Conservation (phyloP, 148 eudicot genomes). For the Rhododendron griersonianum region DNA sequence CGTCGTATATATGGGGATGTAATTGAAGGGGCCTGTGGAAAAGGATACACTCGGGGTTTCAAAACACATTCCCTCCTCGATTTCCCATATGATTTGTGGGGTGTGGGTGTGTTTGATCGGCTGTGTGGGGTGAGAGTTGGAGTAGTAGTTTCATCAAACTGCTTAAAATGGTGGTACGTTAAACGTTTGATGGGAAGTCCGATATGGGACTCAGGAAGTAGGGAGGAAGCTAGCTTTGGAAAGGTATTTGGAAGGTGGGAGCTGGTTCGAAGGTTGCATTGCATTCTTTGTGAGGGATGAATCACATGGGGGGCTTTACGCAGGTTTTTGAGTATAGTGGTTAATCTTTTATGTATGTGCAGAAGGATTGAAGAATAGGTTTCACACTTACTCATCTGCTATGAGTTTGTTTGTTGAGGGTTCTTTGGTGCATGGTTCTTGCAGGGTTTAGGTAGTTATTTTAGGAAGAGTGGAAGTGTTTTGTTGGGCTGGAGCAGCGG, state of each 20-base stretch:
- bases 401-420: not conserved
- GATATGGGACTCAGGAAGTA: not conserved
- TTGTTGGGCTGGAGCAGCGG: not conserved
- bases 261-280: not conserved
- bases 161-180: not conserved
- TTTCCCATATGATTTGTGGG: too few relatives aligned
- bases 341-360: too few relatives aligned
- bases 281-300: not conserved
- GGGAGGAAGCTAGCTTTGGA: not conserved
- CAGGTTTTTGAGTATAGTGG: not conserved
- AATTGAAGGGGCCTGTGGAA: too few relatives aligned
- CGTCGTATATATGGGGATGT: too few relatives aligned
- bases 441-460: not conserved
- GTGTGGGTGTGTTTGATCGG: too few relatives aligned
- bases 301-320: not conserved
- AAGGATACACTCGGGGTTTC: too few relatives aligned
- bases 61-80: too few relatives aligned
- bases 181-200: not conserved
- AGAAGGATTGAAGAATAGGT: not conserved
- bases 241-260: not conserved
- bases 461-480: not conserved
- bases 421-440: not conserved
- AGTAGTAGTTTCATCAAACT: not conserved
- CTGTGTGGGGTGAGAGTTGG: too few relatives aligned
- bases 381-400: not conserved